Conservation (phyloP, 192 early-diverging fungal species). For the Gaertneriomyces semiglobifer region DNA sequence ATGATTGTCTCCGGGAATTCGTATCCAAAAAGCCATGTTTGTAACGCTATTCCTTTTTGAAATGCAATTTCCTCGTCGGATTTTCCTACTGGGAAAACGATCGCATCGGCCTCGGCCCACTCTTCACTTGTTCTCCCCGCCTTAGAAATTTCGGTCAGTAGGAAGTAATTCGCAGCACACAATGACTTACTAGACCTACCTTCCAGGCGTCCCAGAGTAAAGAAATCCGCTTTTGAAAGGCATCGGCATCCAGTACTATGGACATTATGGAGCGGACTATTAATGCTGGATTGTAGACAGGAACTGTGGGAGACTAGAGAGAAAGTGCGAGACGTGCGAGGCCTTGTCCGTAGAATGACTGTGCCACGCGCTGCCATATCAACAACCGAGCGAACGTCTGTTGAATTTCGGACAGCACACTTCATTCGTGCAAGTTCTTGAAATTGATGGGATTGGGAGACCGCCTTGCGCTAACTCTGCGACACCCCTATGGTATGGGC, state of each 20-base stretch:
- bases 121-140: constrained; percentile 10
- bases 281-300: no score
- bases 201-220: constrained; percentile 27
- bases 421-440: no score
- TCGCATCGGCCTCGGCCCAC: constrained; percentile 47
- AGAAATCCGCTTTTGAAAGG: constrained; percentile 24
- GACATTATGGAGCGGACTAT: background rate
- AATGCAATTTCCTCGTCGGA: constrained; percentile 68
- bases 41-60: constrained; percentile 61
- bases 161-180: background rate
- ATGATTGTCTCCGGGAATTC: constrained; percentile 87
- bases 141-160: background rate
- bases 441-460: no score
- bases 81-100: constrained; percentile 65
- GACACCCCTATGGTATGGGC: no score
- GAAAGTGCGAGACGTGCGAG: no score
- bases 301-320: no score
- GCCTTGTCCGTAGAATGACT: no score
- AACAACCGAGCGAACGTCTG: no score
- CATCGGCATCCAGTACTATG: constrained; percentile 18
- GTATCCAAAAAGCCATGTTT: constrained; percentile 91
- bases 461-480: no score
- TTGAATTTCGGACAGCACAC: no score
- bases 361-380: no score
- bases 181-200: constrained; percentile 10